These are phyloP conservation scores for Kurtzmaniella fragi DNA, from an alignment of 805 yeast genomes.

Conservation along the genomic window DNA sequence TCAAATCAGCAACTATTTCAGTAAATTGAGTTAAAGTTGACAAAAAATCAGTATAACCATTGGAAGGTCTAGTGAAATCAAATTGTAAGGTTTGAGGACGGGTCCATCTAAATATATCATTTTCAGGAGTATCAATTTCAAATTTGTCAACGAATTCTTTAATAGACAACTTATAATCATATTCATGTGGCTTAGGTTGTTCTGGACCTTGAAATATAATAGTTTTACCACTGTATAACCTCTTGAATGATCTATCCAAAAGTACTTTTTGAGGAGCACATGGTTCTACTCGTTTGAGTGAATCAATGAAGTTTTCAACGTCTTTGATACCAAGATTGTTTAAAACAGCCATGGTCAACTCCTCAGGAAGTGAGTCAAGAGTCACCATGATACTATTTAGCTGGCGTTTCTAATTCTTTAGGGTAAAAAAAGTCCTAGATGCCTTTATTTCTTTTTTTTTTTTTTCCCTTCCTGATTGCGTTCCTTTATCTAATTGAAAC, in stretches of 20 bases:
- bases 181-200: constrained; percentile 1
- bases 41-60: constrained; percentile 18
- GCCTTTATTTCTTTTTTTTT: neutral
- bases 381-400: too few species aligned
- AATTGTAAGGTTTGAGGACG: constrained; percentile 18
- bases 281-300: too few species aligned
- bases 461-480: too few species aligned
- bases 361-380: too few species aligned
- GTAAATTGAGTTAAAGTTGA: constrained; percentile 16
- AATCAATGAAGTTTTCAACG: too few species aligned
- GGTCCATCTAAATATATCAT: constrained; percentile 9
- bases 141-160: constrained; percentile 10
- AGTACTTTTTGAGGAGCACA: constrained; percentile 1
- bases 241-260: constrained; percentile 11
- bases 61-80: constrained; percentile 14
- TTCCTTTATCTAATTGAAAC: too few species aligned
- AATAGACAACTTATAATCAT: constrained; percentile 10
- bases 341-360: too few species aligned
- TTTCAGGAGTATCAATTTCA: constrained; percentile 1
- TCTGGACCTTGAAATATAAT: constrained; percentile 7
- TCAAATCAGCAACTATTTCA: constrained; percentile 11
- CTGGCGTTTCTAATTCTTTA: too few species aligned
- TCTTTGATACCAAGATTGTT: too few species aligned
- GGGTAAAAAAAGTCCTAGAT: neutral
- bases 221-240: constrained; percentile 15